Percentiles rank a stretch among this genome's conserved stretches.
Conservation (phyloP, 1,284 basidiomycete species). For the Austroboletus novae-zelandiae region DNA sequence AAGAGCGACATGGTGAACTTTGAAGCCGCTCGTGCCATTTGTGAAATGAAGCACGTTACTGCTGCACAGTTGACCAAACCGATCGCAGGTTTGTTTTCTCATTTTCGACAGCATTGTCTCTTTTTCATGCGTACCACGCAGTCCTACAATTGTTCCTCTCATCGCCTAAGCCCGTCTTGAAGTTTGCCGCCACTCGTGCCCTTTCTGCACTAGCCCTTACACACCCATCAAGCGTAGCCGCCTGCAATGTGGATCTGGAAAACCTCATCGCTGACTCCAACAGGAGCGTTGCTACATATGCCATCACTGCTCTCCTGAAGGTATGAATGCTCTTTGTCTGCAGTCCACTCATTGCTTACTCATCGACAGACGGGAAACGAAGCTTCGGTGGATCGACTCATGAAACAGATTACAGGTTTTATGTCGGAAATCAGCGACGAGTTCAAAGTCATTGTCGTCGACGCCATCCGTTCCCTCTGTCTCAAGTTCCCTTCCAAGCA, state of each 20-base stretch:
- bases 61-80: constrained; percentile 80
- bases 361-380: constrained; percentile 87
- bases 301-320: constrained; percentile 98
- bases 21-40: constrained; percentile 96
- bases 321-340: constrained; percentile 35
- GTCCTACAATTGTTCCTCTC: constrained; percentile 93
- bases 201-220: constrained; percentile 85
- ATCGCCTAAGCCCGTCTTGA: constrained; percentile 90
- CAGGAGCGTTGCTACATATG: constrained; percentile 96
- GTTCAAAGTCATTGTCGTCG: constrained; percentile 99
- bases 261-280: constrained; percentile 96
- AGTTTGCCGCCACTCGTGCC: constrained; percentile 97
- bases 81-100: constrained; percentile 68
- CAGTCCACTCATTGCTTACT: constrained; percentile 5
- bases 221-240: constrained; percentile 83
- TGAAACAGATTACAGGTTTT: constrained; percentile 99
- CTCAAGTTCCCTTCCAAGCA: constrained; percentile 99
- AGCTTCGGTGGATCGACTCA: constrained; percentile 96
- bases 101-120: constrained; percentile 2
- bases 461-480: constrained; percentile 96
- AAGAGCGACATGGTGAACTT: constrained; percentile 99
- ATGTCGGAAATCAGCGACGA: constrained; percentile 99
- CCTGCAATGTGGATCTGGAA: constrained; percentile 97
- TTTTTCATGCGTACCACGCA: constrained; percentile 27
- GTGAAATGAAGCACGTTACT: constrained; percentile 88